These are phyloP conservation scores for Kingdonia uniflora DNA, from an alignment of 164 flowering plant species.

Conservation along the genomic window DNA sequence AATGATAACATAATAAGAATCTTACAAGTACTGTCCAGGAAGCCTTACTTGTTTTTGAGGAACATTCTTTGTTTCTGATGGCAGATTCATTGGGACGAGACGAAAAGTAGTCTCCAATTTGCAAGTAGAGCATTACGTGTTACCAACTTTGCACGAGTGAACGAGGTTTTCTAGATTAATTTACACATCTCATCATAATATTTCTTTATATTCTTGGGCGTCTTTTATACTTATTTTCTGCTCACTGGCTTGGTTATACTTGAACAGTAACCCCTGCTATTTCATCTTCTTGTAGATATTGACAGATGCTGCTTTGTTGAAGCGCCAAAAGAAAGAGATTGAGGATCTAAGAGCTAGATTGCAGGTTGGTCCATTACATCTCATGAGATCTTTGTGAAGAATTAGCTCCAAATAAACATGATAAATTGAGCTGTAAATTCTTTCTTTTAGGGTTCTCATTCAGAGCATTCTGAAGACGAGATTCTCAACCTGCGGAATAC, in stretches of 20 bases:
- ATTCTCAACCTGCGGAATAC: conserved; percentile 80
- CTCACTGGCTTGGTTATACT: not conserved
- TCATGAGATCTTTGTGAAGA: not conserved
- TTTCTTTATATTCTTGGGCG: too few relatives aligned
- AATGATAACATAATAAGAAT: too few relatives aligned
- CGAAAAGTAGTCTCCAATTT: conserved; percentile 97
- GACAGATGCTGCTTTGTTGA: conserved; percentile 95
- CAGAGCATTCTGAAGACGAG: conserved; percentile 85
- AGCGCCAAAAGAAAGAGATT: conserved; percentile 97
- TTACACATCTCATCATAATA: not conserved
- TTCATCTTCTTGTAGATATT: conserved; percentile 44
- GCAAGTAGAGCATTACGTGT: conserved; percentile 95
- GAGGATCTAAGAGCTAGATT: conserved; percentile 89
- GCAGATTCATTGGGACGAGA: conserved; percentile 94
- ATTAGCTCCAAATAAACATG: not conserved
- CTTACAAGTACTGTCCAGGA: too few relatives aligned
- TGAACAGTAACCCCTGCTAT: not conserved
- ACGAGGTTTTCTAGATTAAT: conserved; percentile 53
- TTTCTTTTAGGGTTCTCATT: conserved; percentile 58
- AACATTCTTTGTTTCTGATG: conserved; percentile 11
- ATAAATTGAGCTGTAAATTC: not conserved
- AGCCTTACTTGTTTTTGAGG: too few relatives aligned
- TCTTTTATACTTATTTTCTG: too few relatives aligned
- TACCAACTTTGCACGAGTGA: conserved; percentile 86
- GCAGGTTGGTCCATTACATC: conserved; percentile 33